A percentile compares a stretch with the other conserved stretches of the same genome.
These are phyloP conservation scores for Solanum etuberosum DNA, from an alignment of 257 asterid genomes.

Conservation along the genomic window DNA sequence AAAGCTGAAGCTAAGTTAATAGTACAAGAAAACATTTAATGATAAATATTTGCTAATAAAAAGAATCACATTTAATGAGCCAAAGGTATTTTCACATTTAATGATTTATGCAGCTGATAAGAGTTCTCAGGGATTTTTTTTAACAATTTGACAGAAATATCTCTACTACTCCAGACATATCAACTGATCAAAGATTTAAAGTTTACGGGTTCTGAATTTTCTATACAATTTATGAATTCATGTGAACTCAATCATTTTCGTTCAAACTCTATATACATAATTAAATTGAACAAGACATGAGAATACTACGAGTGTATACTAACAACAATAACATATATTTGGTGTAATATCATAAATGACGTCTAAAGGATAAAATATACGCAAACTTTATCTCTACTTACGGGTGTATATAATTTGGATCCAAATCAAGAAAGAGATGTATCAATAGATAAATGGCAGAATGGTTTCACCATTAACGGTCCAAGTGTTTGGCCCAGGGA, in stretches of 20 bases:
- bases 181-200: neutral
- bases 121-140: neutral
- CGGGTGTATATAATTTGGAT: neutral
- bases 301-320: neutral
- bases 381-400: accelerated
- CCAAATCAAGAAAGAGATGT: neutral
- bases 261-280: neutral
- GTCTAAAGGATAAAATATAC: neutral
- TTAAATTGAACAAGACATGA: neutral
- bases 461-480: neutral
- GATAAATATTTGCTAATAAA: neutral
- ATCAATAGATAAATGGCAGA: neutral
- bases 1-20: neutral
- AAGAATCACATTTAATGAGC: neutral
- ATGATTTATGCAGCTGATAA: neutral
- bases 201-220: accelerated
- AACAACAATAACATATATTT: neutral
- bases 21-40: neutral
- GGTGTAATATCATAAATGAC: accelerated
- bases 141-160: neutral
- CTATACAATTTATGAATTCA: neutral
- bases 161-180: neutral
- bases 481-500: neutral
- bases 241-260: neutral
- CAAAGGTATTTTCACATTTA: neutral